Percentiles rank a stretch among this genome's conserved stretches.
Conservation (phyloP, 352 stramenopile genomes). For the Pythium phragmiticola region DNA sequence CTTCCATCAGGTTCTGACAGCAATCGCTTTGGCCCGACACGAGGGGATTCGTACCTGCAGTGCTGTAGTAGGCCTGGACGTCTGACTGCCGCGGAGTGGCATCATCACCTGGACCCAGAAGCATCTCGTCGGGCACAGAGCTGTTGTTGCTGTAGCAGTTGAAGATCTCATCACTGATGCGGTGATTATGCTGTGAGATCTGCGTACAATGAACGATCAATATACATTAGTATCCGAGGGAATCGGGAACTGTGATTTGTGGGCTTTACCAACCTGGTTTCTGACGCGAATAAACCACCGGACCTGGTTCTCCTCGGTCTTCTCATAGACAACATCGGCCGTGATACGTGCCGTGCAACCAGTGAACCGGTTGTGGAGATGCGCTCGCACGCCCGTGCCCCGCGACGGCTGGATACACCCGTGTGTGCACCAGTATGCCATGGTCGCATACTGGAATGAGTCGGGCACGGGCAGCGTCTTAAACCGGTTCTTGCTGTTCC, state of each 20-base stretch:
- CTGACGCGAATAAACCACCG: slow-evolving; percentile 73
- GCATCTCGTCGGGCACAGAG: slow-evolving; percentile 66
- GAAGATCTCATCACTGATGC: slow-evolving; percentile 77
- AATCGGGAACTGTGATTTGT: not conserved
- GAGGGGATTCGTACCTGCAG: not conserved
- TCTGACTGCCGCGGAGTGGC: slow-evolving; percentile 13
- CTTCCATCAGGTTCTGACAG: too few relatives aligned
- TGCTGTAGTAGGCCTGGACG: slow-evolving; percentile 3
- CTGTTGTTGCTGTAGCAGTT: slow-evolving; percentile 81
- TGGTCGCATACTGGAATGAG: slow-evolving; percentile 76
- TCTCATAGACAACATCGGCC: slow-evolving; percentile 73
- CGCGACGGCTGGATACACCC: slow-evolving; percentile 77
- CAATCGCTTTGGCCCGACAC: not conserved
- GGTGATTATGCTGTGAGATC: slow-evolving; percentile 78
- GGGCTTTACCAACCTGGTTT: slow-evolving; percentile 47
- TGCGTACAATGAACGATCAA: slow-evolving; percentile 19
- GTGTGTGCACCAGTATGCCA: slow-evolving; percentile 85
- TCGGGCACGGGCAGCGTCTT: slow-evolving; percentile 71
- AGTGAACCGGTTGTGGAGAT: slow-evolving; percentile 79
- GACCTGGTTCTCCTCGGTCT: slow-evolving; percentile 39
- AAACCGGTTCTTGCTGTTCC: slow-evolving; percentile 75
- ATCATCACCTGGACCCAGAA: slow-evolving; percentile 38
- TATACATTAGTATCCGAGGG: not conserved
- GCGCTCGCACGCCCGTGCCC: slow-evolving; percentile 65
- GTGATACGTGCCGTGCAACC: slow-evolving; percentile 72